Evolutionary conservation across 441 rosid species (phyloP).

Genomic region (Aquilaria agallochum): DNA sequence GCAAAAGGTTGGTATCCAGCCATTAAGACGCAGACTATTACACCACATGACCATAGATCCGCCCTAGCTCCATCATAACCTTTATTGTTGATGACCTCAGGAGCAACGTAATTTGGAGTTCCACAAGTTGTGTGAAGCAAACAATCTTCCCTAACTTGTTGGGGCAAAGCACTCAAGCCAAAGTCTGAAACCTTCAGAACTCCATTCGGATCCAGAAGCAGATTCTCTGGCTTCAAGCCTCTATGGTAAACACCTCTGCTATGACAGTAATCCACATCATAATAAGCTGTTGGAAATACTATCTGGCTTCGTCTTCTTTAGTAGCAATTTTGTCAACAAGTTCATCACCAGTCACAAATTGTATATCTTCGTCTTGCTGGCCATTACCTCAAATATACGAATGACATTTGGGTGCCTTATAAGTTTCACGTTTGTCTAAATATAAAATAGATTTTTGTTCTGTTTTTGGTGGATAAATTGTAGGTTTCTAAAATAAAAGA

Average conservation of each 20-base stretch:
- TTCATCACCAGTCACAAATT: constrained; percentile 96
- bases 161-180: constrained; percentile 97
- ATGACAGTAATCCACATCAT: constrained; percentile 97
- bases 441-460: too few species aligned
- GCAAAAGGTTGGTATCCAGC: constrained; percentile 98
- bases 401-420: constrained; percentile 94
- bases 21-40: constrained; percentile 94
- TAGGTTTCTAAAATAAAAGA: too few species aligned
- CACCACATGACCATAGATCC: constrained; percentile 99
- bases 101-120: constrained; percentile 99
- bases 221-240: constrained; percentile 97
- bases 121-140: constrained; percentile 99
- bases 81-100: constrained; percentile 98
- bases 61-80: constrained; percentile 99
- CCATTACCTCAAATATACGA: constrained; percentile 99
- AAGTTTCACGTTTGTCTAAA: constrained; percentile 67
- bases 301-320: constrained; percentile 90
- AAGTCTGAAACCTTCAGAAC: constrained; percentile 90
- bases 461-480: too few species aligned
- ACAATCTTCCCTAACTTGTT: constrained; percentile 99
- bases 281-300: constrained; percentile 93
- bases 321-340: constrained; percentile 98
- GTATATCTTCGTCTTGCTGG: constrained; percentile 83
- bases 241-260: constrained; percentile 95
- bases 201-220: constrained; percentile 86